Evolutionary conservation across 306 rosid species (phyloP).

Genomic region (Castanopsis chinensis): DNA sequence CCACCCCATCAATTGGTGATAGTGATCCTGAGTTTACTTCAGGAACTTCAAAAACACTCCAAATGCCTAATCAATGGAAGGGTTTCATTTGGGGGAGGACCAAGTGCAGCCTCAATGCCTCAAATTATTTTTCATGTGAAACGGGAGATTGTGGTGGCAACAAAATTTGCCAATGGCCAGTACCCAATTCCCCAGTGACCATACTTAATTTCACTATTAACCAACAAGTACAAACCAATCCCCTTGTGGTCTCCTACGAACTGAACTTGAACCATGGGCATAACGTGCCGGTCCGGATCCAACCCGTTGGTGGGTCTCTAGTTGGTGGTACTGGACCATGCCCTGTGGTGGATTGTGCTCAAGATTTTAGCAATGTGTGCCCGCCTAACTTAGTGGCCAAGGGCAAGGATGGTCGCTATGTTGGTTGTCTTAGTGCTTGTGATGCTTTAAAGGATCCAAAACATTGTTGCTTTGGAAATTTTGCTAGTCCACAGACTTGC

Average conservation of each 20-base stretch:
- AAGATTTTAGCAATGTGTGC: slow-evolving; percentile 16
- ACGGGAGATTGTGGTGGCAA: slow-evolving; percentile 28
- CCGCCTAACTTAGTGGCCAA: slow-evolving; percentile 5
- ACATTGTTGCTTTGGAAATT: slow-evolving; percentile 26
- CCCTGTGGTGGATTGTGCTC: slow-evolving; percentile 26
- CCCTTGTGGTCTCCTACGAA: slow-evolving; percentile 27
- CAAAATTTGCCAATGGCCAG: slow-evolving; percentile 1
- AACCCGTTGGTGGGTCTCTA: slow-evolving; percentile 27
- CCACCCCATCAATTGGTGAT: slow-evolving; percentile 24
- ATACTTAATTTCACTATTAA: slow-evolving; percentile 22
- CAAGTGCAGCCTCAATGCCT: slow-evolving; percentile 3
- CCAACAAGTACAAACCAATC: neutral
- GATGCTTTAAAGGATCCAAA: slow-evolving; percentile 24
- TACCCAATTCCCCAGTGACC: slow-evolving; percentile 30
- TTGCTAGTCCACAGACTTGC: slow-evolving; percentile 7
- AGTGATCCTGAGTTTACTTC: neutral
- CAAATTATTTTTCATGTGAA: slow-evolving; percentile 24
- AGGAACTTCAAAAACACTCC: neutral
- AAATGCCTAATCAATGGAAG: slow-evolving; percentile 27
- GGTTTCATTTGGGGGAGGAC: slow-evolving; percentile 25
- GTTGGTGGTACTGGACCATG: slow-evolving; percentile 29
- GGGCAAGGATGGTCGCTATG: neutral
- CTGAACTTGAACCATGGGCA: slow-evolving; percentile 40
- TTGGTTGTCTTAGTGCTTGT: slow-evolving; percentile 38
- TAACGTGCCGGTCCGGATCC: slow-evolving; percentile 25